A percentile compares a stretch with the other conserved stretches of the same genome.
Evolutionary conservation across 140 eudicot genomes (phyloP).

Genomic region (Cichorium intybus): DNA sequence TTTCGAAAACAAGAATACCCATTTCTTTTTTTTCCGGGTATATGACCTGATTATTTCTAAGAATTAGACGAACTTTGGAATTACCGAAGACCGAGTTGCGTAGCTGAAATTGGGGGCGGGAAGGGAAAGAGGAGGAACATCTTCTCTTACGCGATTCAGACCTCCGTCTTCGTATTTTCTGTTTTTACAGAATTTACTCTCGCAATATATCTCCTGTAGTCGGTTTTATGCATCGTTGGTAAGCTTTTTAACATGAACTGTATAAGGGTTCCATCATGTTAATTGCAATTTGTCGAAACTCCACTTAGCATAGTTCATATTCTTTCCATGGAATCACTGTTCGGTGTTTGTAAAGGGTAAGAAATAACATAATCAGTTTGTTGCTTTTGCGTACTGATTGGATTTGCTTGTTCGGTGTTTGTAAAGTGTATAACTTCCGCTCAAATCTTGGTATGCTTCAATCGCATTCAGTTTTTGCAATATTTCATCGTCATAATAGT

Average conservation of each 20-base stretch:
- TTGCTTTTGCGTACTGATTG: slow-evolving; percentile 7
- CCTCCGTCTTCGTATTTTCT: slow-evolving; percentile 22
- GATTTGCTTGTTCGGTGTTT: slow-evolving; percentile 10
- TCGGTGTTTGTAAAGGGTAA: slow-evolving; percentile 3
- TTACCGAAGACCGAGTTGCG: neutral
- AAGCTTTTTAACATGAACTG: neutral
- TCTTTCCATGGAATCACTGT: neutral
- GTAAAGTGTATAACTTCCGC: slow-evolving; percentile 85
- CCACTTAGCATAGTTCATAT: neutral
- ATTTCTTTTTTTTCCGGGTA: too few species aligned
- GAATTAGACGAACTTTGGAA: too few species aligned
- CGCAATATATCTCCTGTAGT: slow-evolving; percentile 1
- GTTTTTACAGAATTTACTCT: neutral
- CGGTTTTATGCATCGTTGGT: slow-evolving; percentile 6
- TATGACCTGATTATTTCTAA: too few species aligned
- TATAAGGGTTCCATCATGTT: slow-evolving; percentile 10
- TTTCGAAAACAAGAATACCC: too few species aligned
- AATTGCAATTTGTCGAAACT: slow-evolving; percentile 2
- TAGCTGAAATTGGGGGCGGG: slow-evolving; percentile 35
- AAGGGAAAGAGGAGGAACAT: slow-evolving; percentile 2
- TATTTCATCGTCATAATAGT: neutral
- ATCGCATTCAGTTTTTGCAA: neutral
- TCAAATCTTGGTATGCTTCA: slow-evolving; percentile 74
- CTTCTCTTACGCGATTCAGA: slow-evolving; percentile 18
- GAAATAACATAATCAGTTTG: neutral